Evolutionary conservation across 306 rosid genomes (phyloP), one percentile per base, ranked within the genome.

Genomic region (Vigna hirtella): DNA sequence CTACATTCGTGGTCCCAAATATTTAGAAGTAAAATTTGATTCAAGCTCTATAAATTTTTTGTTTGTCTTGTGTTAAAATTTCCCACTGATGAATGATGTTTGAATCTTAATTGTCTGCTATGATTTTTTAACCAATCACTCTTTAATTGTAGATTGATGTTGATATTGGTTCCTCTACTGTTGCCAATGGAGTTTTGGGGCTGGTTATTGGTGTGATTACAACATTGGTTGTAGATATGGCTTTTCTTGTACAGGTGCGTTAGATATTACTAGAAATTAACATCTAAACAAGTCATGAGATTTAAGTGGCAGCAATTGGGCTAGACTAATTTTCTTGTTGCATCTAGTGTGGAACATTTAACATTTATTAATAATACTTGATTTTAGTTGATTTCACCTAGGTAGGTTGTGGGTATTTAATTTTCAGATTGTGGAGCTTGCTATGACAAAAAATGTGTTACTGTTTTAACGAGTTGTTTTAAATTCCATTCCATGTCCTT

Each of bases 171-270:
- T 95, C 99, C 53, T 95, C 99, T 65, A 88, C 99, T 16, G 99
- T 95, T 83, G 99, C 99, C 80, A 95, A 95, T 85, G 99, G 99
- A 81, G 99, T 95, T 84, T 83, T 95, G 93, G 99, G 99, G 78
- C 86, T 95, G 40, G 99, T 95, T 64, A 66, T 91, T 86, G 99
- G 99, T 52, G 98, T 95, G 79, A 91, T 93, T 90, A 93, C 99
- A 61, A 75, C 99, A 74, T 84, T 95, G 88, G 99, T 95, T 83
- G 99, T 95, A 66, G 99, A 95, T 78, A 95, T 95, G 99, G 99
- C 98, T 77, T 93, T 95, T 86, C 99, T 95, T 84, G 95, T 95
- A 81, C 99, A 95, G 99, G 99, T 95, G 74, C 70, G 78, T 70
- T 48, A 80, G 50, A 45, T 71, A 52, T 42, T 66, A 64, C 82